phyloP scores from a whole-genome alignment of 371 early-diverging fungal species.

The Lichtheimia ornata region DNA sequence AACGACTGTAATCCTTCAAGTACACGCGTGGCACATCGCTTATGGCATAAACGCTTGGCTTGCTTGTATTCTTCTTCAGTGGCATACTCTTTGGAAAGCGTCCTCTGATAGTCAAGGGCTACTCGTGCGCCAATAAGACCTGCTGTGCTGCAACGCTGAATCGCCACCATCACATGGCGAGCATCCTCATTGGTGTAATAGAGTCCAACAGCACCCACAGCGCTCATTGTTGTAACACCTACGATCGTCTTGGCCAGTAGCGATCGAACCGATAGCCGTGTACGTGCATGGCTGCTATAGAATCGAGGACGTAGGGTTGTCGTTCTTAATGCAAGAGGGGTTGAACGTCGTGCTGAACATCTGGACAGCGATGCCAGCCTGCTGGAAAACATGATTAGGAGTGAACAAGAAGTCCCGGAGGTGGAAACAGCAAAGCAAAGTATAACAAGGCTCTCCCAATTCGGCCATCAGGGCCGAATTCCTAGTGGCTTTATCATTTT shows the following conservation, averaged over 20 bases:
- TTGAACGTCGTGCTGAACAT: not conserved
- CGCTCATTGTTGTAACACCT: not conserved
- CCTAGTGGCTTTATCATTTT: too few relatives aligned
- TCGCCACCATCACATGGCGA: slow-evolving; percentile 41
- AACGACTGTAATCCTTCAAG: slow-evolving; percentile 57
- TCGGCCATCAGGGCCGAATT: too few relatives aligned
- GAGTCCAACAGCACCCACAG: slow-evolving; percentile 32
- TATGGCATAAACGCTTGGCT: slow-evolving; percentile 41
- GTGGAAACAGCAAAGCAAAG: too few relatives aligned
- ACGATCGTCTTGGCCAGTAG: not conserved
- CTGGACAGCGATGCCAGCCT: slow-evolving; percentile 1
- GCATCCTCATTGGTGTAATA: slow-evolving; percentile 51
- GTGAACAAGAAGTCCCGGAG: too few relatives aligned
- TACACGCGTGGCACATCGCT: slow-evolving; percentile 59
- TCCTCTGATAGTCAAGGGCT: slow-evolving; percentile 66
- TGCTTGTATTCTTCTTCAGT: slow-evolving; percentile 41
- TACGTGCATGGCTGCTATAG: not conserved
- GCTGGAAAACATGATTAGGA: slow-evolving; percentile 1
- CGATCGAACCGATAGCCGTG: not conserved
- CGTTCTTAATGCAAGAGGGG: not conserved
- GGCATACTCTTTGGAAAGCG: slow-evolving; percentile 43
- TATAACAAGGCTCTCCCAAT: too few relatives aligned
- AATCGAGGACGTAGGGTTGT: not conserved
- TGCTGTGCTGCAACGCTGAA: slow-evolving; percentile 48
- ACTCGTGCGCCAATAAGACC: slow-evolving; percentile 50